Percentiles rank a stretch among this genome's conserved stretches.
phyloP scores from a whole-genome alignment of 768 basidiomycete species.

The Xanthoconium stramineum region DNA sequence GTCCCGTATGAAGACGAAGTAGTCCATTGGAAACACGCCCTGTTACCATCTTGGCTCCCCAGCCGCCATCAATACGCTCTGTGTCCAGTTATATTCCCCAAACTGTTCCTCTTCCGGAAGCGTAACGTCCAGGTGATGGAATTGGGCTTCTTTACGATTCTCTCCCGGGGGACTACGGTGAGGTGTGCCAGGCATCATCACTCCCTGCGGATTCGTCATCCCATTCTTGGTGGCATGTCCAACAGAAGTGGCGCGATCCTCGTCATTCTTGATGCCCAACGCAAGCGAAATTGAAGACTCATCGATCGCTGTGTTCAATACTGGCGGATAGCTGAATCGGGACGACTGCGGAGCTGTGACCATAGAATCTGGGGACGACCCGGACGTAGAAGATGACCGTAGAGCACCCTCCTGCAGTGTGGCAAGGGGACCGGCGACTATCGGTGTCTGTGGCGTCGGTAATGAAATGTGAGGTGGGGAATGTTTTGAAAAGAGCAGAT shows the following conservation, averaged over 20 bases:
- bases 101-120: conserved; percentile 37
- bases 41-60: conserved; percentile 41
- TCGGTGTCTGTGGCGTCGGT: conserved; percentile 28
- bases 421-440: conserved; percentile 6
- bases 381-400: conserved; percentile 29
- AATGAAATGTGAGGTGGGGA: conserved; percentile 47
- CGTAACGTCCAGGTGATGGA: conserved; percentile 26
- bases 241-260: conserved; percentile 13
- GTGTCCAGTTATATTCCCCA: conserved; percentile 66
- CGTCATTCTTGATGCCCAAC: conserved; percentile 27
- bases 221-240: conserved; percentile 12
- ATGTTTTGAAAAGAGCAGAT: conserved; percentile 64
- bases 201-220: conserved; percentile 16
- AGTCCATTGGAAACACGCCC: conserved; percentile 6
- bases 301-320: conserved; percentile 61
- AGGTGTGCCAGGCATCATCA: conserved; percentile 9
- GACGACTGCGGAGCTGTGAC: conserved; percentile 58
- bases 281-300: conserved; percentile 45
- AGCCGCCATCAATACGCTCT: conserved; percentile 70
- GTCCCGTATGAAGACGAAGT: conserved; percentile 18
- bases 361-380: conserved; percentile 40
- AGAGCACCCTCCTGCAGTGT: conserved; percentile 18
- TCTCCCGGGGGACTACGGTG: conserved; percentile 19
- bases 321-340: conserved; percentile 48
- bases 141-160: conserved; percentile 19